These are phyloP conservation scores for Gyrodon lividus DNA, from an alignment of 768 basidiomycete genomes.

Conservation along the genomic window DNA sequence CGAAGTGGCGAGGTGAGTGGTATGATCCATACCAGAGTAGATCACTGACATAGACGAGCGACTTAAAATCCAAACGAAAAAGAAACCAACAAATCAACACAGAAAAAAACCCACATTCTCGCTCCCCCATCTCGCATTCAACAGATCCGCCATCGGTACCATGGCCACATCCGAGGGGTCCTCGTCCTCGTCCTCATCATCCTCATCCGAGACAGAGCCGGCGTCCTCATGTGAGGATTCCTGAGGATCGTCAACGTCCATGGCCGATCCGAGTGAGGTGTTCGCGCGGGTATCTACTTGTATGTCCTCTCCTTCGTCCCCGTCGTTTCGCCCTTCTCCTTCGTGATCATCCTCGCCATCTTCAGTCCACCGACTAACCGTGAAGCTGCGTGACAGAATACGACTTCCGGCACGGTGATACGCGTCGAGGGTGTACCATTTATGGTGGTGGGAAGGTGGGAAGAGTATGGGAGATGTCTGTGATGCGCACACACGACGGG, in stretches of 20 bases:
- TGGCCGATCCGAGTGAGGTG: constrained; percentile 19
- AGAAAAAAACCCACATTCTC: constrained; percentile 67
- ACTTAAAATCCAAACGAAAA: background rate
- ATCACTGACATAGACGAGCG: background rate
- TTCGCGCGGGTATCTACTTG: constrained; percentile 20
- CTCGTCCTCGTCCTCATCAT: constrained; percentile 48
- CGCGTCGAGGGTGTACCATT: constrained; percentile 62
- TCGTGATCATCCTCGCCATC: constrained; percentile 28
- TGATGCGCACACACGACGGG: too few species aligned
- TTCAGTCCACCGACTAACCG: constrained; percentile 61
- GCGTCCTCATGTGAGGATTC: constrained; percentile 12
- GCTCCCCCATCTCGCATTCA: constrained; percentile 83
- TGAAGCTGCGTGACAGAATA: constrained; percentile 91
- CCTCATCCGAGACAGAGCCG: constrained; percentile 42
- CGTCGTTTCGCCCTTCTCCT: constrained; percentile 36
- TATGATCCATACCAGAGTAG: background rate
- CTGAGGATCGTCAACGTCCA: constrained; percentile 31
- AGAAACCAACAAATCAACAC: background rate
- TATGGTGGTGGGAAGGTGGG: constrained; percentile 40
- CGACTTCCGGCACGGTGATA: constrained; percentile 91
- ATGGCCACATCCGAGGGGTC: constrained; percentile 73
- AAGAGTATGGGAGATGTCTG: constrained; percentile 78
- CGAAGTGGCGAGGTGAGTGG: background rate
- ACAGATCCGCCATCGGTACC: constrained; percentile 95
- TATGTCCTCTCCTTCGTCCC: constrained; percentile 27